A percentile compares a stretch with the other conserved stretches of the same genome.
phyloP scores from a whole-genome alignment of 805 yeast genomes.

The Metschnikowia santaceciliae region DNA sequence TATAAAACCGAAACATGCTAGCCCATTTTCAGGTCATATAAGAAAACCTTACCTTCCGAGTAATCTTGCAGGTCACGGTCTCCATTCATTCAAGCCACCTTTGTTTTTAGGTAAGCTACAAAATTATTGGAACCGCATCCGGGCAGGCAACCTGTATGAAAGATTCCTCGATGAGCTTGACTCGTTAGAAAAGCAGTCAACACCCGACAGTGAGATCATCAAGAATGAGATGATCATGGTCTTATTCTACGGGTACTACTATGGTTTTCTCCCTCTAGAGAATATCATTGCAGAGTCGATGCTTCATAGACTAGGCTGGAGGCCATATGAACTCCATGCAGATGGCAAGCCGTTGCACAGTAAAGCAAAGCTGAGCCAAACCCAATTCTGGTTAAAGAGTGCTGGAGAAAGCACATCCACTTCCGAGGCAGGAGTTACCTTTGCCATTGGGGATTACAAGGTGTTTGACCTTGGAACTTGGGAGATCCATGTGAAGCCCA shows the following conservation, averaged over 20 bases:
- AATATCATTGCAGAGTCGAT: slow-evolving; percentile 40
- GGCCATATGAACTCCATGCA: slow-evolving; percentile 29
- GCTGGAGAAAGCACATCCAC: slow-evolving; percentile 12
- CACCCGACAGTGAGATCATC: slow-evolving; percentile 19
- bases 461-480: slow-evolving; percentile 40
- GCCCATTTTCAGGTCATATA: slow-evolving; percentile 27
- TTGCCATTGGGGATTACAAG: slow-evolving; percentile 36
- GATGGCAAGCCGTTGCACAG: slow-evolving; percentile 5
- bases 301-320: slow-evolving; percentile 40
- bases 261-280: slow-evolving; percentile 41
- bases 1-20: slow-evolving; percentile 17
- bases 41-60: slow-evolving; percentile 34
- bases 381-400: slow-evolving; percentile 27
- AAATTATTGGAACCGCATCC: slow-evolving; percentile 38
- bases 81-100: slow-evolving; percentile 27
- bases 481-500: slow-evolving; percentile 38
- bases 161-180: slow-evolving; percentile 30
- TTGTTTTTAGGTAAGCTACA: slow-evolving; percentile 33
- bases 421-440: slow-evolving; percentile 8
- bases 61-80: slow-evolving; percentile 11
- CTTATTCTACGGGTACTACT: slow-evolving; percentile 41
- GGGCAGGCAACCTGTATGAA: slow-evolving; percentile 32
- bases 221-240: slow-evolving; percentile 37
- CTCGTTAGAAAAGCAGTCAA: slow-evolving; percentile 19
- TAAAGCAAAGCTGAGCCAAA: background rate